phyloP scores from a whole-genome alignment of 2,329 filamentous ascomycete genomes.

The Paecilomyces formosus region DNA sequence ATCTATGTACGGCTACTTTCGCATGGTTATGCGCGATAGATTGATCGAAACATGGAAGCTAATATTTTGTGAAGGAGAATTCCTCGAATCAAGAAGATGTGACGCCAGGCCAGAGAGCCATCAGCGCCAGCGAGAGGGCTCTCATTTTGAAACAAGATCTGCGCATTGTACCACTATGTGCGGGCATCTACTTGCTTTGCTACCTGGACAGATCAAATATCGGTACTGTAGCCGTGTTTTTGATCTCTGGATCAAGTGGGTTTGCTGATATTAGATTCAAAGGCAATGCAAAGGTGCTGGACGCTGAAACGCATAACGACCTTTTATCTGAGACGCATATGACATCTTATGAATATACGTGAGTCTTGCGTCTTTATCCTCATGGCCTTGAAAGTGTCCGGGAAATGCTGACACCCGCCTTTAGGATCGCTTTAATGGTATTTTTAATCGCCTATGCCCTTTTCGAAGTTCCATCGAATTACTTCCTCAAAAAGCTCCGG shows the following conservation, averaged over 20 bases:
- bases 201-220: conserved; percentile 64
- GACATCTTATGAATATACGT: conserved; percentile 55
- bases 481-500: conserved; percentile 41
- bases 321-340: conserved; percentile 56
- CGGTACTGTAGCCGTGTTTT: conserved; percentile 29
- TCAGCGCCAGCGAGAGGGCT: conserved; percentile 16
- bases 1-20: not conserved
- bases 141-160: conserved; percentile 54
- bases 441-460: conserved; percentile 44
- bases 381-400: not conserved
- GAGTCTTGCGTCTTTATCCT: conserved; percentile 6
- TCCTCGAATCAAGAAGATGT: conserved; percentile 1
- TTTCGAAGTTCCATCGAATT: conserved; percentile 45
- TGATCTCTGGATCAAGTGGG: not conserved
- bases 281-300: conserved; percentile 59
- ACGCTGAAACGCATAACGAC: conserved; percentile 53
- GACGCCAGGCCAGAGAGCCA: conserved; percentile 4
- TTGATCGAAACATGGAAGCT: not conserved
- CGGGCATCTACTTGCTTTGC: conserved; percentile 58
- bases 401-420: conserved; percentile 4
- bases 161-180: conserved; percentile 57
- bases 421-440: conserved; percentile 39
- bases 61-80: not conserved
- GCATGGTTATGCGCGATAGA: not conserved
- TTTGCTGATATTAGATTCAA: conserved; percentile 5